Conservation (phyloP, 2,329 filamentous ascomycete species). For the Geosmithia putterillii region DNA sequence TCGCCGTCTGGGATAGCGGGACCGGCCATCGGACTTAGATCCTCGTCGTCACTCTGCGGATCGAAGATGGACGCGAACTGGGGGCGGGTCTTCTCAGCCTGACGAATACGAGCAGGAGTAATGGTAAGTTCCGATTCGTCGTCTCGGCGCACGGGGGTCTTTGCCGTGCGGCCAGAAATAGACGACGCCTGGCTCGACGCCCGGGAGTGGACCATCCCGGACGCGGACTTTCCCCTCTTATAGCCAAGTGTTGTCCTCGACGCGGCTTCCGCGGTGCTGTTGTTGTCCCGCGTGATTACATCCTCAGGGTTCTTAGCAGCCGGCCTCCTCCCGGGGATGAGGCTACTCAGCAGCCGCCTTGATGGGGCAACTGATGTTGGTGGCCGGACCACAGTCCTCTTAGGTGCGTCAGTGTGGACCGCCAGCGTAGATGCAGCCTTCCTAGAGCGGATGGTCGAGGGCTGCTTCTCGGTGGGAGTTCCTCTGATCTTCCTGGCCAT, state of each 20-base stretch:
- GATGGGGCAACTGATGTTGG: background rate
- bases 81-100: conserved; percentile 24
- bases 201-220: conserved; percentile 26
- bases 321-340: conserved; percentile 15
- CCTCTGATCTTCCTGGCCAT: conserved; percentile 3
- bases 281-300: conserved; percentile 8
- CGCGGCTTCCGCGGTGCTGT: conserved; percentile 48
- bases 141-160: conserved; percentile 3
- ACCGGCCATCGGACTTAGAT: conserved; percentile 14
- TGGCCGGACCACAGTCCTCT: conserved; percentile 3
- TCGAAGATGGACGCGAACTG: conserved; percentile 49
- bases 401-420: conserved; percentile 15
- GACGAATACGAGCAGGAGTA: conserved; percentile 27
- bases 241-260: conserved; percentile 81
- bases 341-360: conserved; percentile 15
- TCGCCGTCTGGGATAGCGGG: conserved; percentile 15
- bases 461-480: background rate
- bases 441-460: conserved; percentile 26
- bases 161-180: conserved; percentile 6
- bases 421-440: conserved; percentile 41
- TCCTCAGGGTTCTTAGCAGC: background rate
- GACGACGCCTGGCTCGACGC: conserved; percentile 4
- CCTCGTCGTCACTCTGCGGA: conserved; percentile 26
- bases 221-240: conserved; percentile 56
- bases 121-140: conserved; percentile 25